Evolutionary conservation across 2,329 filamentous ascomycete genomes (phyloP), one percentile per base, ranked within the genome.

Genomic region (Samsoniella hepiali): DNA sequence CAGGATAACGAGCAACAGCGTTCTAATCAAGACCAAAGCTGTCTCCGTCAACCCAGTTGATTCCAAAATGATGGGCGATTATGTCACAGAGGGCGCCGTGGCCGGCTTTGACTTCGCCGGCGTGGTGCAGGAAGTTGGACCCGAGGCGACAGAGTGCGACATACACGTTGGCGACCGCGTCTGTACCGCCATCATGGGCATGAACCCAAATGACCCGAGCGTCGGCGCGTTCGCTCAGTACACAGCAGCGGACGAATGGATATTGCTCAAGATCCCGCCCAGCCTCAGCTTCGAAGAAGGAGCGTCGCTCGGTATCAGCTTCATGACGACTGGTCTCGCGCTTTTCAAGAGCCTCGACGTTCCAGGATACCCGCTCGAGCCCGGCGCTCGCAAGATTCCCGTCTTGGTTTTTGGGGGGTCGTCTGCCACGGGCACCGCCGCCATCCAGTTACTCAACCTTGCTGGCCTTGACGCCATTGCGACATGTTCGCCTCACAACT

Each of bases 401-500:
- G 65, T 71, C 2, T 63, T 72, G 3, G 67, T 72, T n/a, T 65
- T 63, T 38, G 70, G 70, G 1, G 70, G 68, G 31, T 51, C 40
- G 17, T 67, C 65, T 15, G 62, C 65, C 1, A 64, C 60, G 8
- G 70, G 70, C 0, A 71, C 68, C 2, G 31, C 66, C 36, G 68
- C 68, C 1, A 67, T 71, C 22, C 70, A 72, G 38, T 36, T 72
- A 6, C 53, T 69, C 6, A 67, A 67, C 5, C 65, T 72, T 68
- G 73, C 58, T 63, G 71, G 56, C 13, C 38, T 31, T 27, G 1
- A n/a, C n/a, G 29, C 47, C 9, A 36, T 63, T 2, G 54, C 45
- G 1, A 63, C 61, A 1, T 47, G 53, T 29, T 63, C 66, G 10
- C 68, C 73, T 1, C 65, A 66, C 29, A 80, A 81, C 67, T 72